phyloP scores from a whole-genome alignment of 2,329 filamentous ascomycete genomes.

The Fusarium lateritium region DNA sequence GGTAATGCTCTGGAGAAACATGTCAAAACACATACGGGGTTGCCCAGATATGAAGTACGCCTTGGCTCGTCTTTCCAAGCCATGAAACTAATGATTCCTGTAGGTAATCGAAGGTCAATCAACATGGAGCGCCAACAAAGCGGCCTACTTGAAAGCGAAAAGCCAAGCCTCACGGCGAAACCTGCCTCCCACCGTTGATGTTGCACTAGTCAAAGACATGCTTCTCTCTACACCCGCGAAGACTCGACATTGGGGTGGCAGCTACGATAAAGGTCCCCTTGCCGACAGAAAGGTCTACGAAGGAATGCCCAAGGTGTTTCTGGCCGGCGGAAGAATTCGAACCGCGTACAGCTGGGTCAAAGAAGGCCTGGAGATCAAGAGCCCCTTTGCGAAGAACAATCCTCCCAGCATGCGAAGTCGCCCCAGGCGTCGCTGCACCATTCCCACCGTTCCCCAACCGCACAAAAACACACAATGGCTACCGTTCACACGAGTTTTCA shows the following conservation, averaged over 20 bases:
- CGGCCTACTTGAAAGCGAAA: not conserved
- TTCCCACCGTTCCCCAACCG: not conserved
- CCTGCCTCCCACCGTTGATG: not conserved
- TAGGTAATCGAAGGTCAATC: not conserved
- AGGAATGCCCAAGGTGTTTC: not conserved
- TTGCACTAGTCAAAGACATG: not conserved
- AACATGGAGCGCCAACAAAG: not conserved
- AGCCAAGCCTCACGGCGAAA: not conserved
- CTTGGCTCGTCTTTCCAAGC: not conserved
- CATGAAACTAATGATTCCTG: not conserved
- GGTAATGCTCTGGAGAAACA: not conserved
- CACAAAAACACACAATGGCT: too few species aligned
- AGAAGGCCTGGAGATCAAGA: not conserved
- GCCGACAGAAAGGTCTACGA: not conserved
- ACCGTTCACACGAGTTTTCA: not conserved
- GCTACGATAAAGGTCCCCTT: not conserved
- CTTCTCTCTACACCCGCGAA: not conserved
- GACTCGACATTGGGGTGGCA: not conserved
- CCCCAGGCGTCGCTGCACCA: not conserved
- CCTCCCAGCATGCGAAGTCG: not conserved
- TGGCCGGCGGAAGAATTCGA: not conserved
- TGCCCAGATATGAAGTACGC: not conserved
- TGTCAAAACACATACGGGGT: not conserved
- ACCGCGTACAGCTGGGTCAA: too few species aligned
- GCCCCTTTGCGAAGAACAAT: not conserved